Conservation (phyloP, 2,329 filamentous ascomycete genomes). For the Penicillium sp. region DNA sequence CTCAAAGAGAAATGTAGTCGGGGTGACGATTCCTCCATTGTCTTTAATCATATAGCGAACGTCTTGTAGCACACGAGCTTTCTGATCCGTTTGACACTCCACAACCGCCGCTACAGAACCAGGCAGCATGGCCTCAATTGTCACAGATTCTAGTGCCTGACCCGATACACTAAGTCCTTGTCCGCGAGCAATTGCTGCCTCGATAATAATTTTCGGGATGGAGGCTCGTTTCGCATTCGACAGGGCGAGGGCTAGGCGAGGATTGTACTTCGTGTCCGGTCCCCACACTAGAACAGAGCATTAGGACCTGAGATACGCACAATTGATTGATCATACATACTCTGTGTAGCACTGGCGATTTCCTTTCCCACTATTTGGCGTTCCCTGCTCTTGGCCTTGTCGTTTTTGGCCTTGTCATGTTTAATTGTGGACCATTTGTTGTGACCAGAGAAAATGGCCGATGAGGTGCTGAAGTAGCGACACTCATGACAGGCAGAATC, state of each 20-base stretch:
- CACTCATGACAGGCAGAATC: constrained; percentile 25
- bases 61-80: constrained; percentile 69
- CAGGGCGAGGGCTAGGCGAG: constrained; percentile 71
- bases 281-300: constrained; percentile 61
- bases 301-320: constrained; percentile 10
- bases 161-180: constrained; percentile 78
- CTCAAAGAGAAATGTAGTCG: constrained; percentile 81
- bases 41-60: constrained; percentile 70
- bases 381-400: constrained; percentile 69
- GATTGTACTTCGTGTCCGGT: constrained; percentile 69
- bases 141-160: constrained; percentile 70
- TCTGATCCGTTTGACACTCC: constrained; percentile 82
- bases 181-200: constrained; percentile 80
- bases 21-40: constrained; percentile 65
- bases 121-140: constrained; percentile 77
- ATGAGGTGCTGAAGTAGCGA: constrained; percentile 50
- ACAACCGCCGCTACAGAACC: constrained; percentile 72
- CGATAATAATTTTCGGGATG: constrained; percentile 80
- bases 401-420: constrained; percentile 87
- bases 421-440: constrained; percentile 96
- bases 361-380: constrained; percentile 68
- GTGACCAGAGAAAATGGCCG: constrained; percentile 63
- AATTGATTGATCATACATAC: constrained; percentile 46
- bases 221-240: constrained; percentile 77
- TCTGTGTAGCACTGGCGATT: constrained; percentile 71